A percentile compares a stretch with the other conserved stretches of the same genome.
Conservation (phyloP, 2,329 filamentous ascomycete species). For the Monilinia laxa region DNA sequence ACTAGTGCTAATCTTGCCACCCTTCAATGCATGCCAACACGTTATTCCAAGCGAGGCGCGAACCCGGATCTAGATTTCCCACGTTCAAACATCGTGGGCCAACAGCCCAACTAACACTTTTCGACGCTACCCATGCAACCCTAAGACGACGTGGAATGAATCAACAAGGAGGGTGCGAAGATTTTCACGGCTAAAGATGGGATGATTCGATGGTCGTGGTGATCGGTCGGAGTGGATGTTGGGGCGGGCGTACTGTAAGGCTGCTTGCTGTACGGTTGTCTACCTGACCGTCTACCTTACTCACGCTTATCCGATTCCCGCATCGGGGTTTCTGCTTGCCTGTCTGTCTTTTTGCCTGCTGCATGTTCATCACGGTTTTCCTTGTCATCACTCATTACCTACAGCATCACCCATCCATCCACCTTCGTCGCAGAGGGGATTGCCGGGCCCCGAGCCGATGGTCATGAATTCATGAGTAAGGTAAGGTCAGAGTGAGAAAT, state of each 20-base stretch:
- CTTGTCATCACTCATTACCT: not conserved
- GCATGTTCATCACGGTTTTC: not conserved
- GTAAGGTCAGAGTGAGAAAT: not conserved
- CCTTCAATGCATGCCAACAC: slow-evolving; percentile 14
- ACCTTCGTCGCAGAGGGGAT: too few species aligned
- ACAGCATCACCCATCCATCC: too few species aligned
- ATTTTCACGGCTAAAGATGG: not conserved
- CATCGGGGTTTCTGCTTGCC: too few species aligned
- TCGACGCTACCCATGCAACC: not conserved
- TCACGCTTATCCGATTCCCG: too few species aligned
- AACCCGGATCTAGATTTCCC: slow-evolving; percentile 22
- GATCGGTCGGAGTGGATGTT: too few species aligned
- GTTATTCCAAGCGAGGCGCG: not conserved
- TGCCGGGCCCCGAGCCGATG: slow-evolving; percentile 3
- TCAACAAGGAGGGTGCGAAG: not conserved
- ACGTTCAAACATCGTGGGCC: slow-evolving; percentile 22
- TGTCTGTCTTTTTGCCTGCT: not conserved
- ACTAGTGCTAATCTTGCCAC: slow-evolving; percentile 1
- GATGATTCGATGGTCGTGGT: too few species aligned
- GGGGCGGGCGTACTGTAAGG: not conserved
- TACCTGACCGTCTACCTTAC: too few species aligned
- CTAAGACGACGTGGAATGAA: not conserved
- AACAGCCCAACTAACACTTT: not conserved
- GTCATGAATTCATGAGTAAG: slow-evolving; percentile 1
- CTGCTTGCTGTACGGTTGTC: not conserved